Evolutionary conservation across 768 basidiomycete species (phyloP).

Genomic region (Pisolithus orientalis): DNA sequence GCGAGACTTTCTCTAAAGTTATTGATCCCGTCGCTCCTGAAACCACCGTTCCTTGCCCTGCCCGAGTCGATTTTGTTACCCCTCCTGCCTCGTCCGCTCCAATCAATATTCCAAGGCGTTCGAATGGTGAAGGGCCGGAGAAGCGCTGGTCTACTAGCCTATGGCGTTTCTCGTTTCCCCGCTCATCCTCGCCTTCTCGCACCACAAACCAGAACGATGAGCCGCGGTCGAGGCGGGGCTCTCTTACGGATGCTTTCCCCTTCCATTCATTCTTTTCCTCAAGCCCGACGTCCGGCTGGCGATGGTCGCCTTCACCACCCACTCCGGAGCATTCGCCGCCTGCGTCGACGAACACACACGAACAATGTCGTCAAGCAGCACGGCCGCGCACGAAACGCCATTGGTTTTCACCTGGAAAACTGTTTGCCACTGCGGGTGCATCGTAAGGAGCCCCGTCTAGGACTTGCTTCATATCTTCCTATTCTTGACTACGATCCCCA

Average conservation of each 20-base stretch:
- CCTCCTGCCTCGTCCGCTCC: constrained; percentile 15
- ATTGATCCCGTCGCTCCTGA: constrained; percentile 19
- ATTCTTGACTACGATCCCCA: background rate
- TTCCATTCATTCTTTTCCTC: constrained; percentile 33
- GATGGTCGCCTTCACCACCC: constrained; percentile 36
- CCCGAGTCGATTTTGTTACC: constrained; percentile 6
- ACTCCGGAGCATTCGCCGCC: constrained; percentile 25
- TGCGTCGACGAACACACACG: constrained; percentile 21
- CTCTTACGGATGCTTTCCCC: constrained; percentile 39
- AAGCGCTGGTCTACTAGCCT: constrained; percentile 30
- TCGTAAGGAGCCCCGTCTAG: constrained; percentile 16
- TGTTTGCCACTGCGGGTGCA: constrained; percentile 40
- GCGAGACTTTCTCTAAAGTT: constrained; percentile 20
- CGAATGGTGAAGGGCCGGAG: constrained; percentile 21
- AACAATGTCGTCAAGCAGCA: constrained; percentile 27
- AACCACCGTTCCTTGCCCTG: background rate
- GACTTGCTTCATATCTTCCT: background rate
- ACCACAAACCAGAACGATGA: constrained; percentile 20
- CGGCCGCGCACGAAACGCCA: constrained; percentile 38
- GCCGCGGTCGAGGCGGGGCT: constrained; percentile 23
- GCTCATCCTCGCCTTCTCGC: constrained; percentile 23
- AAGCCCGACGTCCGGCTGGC: constrained; percentile 27
- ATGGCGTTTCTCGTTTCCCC: constrained; percentile 31
- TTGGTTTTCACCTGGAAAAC: constrained; percentile 51
- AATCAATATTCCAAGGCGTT: constrained; percentile 22